Base-by-base conservation (phyloP, 257 asterid genomes). In the Cordia subcordata region DNA sequence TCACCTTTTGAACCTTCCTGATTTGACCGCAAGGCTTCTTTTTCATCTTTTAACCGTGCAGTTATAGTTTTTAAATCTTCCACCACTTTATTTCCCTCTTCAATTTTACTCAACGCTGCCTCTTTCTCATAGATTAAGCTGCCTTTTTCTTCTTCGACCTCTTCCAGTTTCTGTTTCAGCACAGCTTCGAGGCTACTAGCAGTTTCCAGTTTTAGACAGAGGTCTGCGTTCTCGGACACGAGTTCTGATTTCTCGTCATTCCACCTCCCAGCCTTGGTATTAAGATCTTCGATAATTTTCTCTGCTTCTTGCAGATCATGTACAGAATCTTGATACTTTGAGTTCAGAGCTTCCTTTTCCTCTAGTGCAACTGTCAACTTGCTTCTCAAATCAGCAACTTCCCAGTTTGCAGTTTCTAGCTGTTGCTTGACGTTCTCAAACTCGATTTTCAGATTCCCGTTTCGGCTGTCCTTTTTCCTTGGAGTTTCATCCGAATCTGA, bases 401-500 rank as follows among this genome's bases (percentile, higher is more conserved):
- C 92, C 13, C 76, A 61, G 68, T 70, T 79, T 53, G 92, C 89
- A 68, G 65, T 62, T 58, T 84, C 87, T 19, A 85, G 77, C 47
- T 85, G 83, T 58, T 75, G 72, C 74, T 73, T 71, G 67, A 67
- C 17, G 58, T 76, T 64, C 69, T 62, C 56, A 16, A 74, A 47
- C 47, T 68, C 70, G 47, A 35, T 54, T 46, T 65, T 62, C 14
- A 69, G 52, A 57, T 70, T 71, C 14, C 95, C 94, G 66, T 93
- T 83, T 57, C 80, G 81, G 1, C 59, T 23, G 62, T 71, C 81
- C 57, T 78, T 73, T 51, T 76, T 74, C 65, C 49, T 62, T 11
- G 75, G 69, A 22, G 85, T 72, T 60, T 61, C 60, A 39, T 90
- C 96, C 0, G 86, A 87, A 67, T 86, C 96, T 14, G 96, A n/a